phyloP scores from a whole-genome alignment of 2,329 filamentous ascomycete species.

The Trichophyton verrucosum region DNA sequence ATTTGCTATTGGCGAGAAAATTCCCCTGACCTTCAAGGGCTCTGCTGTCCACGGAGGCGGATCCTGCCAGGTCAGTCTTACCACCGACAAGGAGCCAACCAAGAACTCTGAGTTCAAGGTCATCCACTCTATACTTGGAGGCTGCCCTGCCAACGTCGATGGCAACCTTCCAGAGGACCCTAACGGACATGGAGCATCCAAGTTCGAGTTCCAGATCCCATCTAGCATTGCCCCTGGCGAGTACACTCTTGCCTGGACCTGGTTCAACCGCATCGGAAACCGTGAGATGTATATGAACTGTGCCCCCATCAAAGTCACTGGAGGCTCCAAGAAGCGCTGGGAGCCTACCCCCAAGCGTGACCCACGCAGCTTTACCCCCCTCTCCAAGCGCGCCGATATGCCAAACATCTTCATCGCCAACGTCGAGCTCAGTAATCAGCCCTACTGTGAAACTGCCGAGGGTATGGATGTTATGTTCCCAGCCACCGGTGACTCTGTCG shows the following conservation, averaged over 20 bases:
- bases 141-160: conserved; percentile 54
- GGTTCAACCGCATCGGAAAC: conserved; percentile 88
- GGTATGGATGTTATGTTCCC: conserved; percentile 53
- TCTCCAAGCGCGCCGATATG: conserved; percentile 47
- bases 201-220: conserved; percentile 61
- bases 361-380: conserved; percentile 15
- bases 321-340: conserved; percentile 30
- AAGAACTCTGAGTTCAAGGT: conserved; percentile 67
- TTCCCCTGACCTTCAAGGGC: conserved; percentile 55
- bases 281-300: conserved; percentile 99
- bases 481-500: conserved; percentile 49
- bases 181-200: conserved; percentile 36
- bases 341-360: conserved; percentile 17
- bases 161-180: conserved; percentile 49
- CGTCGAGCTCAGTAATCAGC: conserved; percentile 32
- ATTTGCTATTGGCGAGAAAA: conserved; percentile 51
- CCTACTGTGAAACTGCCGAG: conserved; percentile 45
- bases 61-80: conserved; percentile 79
- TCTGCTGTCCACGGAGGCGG: conserved; percentile 77
- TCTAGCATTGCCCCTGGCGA: conserved; percentile 58
- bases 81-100: conserved; percentile 59
- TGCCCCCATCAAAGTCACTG: conserved; percentile 55
- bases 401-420: conserved; percentile 69
- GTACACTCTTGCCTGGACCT: conserved; percentile 79
- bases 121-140: conserved; percentile 75